These are phyloP conservation scores for Pyrus bretschneideri DNA, from an alignment of 306 rosid genomes.

Conservation along the genomic window DNA sequence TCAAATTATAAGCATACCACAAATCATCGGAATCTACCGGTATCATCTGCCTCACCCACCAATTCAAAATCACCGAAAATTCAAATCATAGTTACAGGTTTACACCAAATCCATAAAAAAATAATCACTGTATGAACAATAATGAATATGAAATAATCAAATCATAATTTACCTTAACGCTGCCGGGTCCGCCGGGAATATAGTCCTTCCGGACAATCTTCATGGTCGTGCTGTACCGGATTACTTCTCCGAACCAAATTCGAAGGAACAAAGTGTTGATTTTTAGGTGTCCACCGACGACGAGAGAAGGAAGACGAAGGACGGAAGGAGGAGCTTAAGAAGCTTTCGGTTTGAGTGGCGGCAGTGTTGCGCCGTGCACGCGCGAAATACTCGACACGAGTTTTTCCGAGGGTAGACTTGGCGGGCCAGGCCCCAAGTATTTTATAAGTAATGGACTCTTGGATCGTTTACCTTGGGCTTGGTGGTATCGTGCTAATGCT, in stretches of 20 bases:
- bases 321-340: not conserved
- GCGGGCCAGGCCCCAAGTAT: not conserved
- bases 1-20: constrained; percentile 83
- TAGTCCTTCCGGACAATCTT: constrained; percentile 72
- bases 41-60: constrained; percentile 53
- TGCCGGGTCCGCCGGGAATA: constrained; percentile 71
- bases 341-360: not conserved
- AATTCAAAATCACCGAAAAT: constrained; percentile 6
- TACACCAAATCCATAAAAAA: not conserved
- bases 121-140: not conserved
- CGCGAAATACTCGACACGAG: not conserved
- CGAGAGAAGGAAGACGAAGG: not conserved
- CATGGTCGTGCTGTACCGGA: constrained; percentile 24
- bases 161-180: constrained; percentile 60
- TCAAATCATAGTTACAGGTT: not conserved
- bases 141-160: not conserved
- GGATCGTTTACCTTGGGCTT: not conserved
- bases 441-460: not conserved
- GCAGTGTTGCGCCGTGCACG: not conserved
- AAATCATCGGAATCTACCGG: constrained; percentile 89
- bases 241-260: not conserved
- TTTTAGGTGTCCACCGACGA: not conserved
- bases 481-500: not conserved
- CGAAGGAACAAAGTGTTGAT: not conserved
- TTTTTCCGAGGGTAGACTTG: not conserved